These are phyloP conservation scores for Boechera retrofracta DNA, from an alignment of 345 rosid genomes.

Conservation along the genomic window DNA sequence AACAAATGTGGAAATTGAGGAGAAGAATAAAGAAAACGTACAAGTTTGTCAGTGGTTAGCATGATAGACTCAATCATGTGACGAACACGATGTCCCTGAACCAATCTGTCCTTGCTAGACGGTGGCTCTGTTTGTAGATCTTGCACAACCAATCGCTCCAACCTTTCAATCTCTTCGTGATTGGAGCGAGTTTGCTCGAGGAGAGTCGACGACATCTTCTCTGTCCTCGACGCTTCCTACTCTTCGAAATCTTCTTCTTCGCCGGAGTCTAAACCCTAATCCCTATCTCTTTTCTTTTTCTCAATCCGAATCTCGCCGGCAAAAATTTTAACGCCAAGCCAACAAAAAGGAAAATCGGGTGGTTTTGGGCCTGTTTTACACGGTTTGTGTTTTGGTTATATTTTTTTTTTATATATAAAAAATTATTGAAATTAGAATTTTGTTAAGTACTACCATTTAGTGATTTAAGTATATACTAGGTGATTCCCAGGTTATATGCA, in stretches of 20 bases:
- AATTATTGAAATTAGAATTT: no score
- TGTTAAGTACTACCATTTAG: no score
- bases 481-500: no score
- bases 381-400: neutral
- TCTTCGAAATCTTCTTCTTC: conserved; percentile 9
- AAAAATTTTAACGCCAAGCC: neutral
- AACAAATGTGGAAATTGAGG: neutral
- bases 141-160: conserved; percentile 85
- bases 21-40: conserved; percentile 38
- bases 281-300: neutral
- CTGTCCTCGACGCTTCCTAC: neutral
- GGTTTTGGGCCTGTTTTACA: neutral
- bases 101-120: conserved; percentile 68
- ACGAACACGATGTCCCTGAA: conserved; percentile 93
- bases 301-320: conserved; percentile 19
- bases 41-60: conserved; percentile 70
- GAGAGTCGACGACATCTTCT: conserved; percentile 85
- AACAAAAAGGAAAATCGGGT: neutral
- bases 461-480: no score
- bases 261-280: conserved; percentile 35
- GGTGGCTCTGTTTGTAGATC: conserved; percentile 88
- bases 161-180: conserved; percentile 89
- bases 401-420: no score
- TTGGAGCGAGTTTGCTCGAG: conserved; percentile 85
- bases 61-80: conserved; percentile 71